phyloP scores from a whole-genome alignment of 441 rosid species.

The Adansonia gregorii region DNA sequence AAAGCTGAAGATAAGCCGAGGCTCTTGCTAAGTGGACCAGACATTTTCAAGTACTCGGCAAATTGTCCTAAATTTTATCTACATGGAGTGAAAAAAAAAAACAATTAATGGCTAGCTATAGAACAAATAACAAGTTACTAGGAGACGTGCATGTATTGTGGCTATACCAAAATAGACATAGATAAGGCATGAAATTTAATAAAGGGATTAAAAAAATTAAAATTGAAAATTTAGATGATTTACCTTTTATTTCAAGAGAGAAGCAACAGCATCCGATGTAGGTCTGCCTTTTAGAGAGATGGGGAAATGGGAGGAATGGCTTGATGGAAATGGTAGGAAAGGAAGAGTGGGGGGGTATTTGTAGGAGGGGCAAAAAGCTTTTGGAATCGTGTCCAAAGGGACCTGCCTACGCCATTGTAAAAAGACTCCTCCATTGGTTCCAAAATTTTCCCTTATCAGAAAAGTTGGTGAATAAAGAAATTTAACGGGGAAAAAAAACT shows the following conservation, averaged over 20 bases:
- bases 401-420: constrained; percentile 55
- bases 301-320: constrained; percentile 9
- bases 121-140: constrained; percentile 18
- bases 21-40: constrained; percentile 54
- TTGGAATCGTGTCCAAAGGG: constrained; percentile 71
- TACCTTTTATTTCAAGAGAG: constrained; percentile 29
- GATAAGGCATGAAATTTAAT: constrained; percentile 2
- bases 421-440: constrained; percentile 38
- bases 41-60: constrained; percentile 42
- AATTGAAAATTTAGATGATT: not conserved
- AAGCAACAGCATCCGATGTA: constrained; percentile 50
- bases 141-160: not conserved
- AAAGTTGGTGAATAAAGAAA: constrained; percentile 18
- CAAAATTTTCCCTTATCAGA: constrained; percentile 34
- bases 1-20: constrained; percentile 51
- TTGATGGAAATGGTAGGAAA: constrained; percentile 43
- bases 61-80: constrained; percentile 28
- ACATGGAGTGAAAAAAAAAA: not conserved
- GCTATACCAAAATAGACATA: not conserved
- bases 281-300: constrained; percentile 34
- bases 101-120: not conserved
- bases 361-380: constrained; percentile 42
- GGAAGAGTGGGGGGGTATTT: constrained; percentile 48
- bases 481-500: not conserved
- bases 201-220: not conserved